phyloP scores from a whole-genome alignment of 495 filamentous ascomycete genomes.

The Eremomyces bilateralis region DNA sequence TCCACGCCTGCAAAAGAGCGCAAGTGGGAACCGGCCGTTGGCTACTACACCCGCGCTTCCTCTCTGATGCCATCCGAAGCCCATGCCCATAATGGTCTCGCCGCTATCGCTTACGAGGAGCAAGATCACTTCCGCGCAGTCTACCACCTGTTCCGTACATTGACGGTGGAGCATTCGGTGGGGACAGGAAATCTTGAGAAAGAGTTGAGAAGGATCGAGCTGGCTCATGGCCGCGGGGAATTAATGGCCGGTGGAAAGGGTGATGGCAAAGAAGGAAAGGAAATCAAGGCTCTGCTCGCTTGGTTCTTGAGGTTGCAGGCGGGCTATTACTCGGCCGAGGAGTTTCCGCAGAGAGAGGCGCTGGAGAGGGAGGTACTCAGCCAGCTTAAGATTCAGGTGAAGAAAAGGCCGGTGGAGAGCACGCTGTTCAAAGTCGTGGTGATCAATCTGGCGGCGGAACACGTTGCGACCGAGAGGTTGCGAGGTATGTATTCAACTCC shows the following conservation, averaged over 20 bases:
- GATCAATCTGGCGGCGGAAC: conserved; percentile 69
- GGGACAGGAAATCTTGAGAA: conserved; percentile 56
- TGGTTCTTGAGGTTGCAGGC: conserved; percentile 85
- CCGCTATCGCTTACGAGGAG: conserved; percentile 58
- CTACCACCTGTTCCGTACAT: conserved; percentile 72
- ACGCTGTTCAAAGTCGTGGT: conserved; percentile 60
- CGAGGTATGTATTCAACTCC: conserved; percentile 25
- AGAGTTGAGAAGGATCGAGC: conserved; percentile 53
- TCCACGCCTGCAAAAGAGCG: conserved; percentile 25
- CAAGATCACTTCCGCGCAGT: conserved; percentile 58
- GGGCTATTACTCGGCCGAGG: conserved; percentile 51
- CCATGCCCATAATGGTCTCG: conserved; percentile 68
- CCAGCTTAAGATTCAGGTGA: conserved; percentile 50
- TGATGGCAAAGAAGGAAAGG: conserved; percentile 25
- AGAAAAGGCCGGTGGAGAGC: conserved; percentile 40
- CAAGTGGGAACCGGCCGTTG: conserved; percentile 54
- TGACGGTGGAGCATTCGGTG: conserved; percentile 44
- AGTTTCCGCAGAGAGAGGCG: conserved; percentile 54
- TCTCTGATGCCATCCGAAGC: conserved; percentile 61
- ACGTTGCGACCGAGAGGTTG: conserved; percentile 38
- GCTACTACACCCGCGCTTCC: conserved; percentile 67
- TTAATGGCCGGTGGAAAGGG: conserved; percentile 23
- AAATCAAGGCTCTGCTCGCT: conserved; percentile 32
- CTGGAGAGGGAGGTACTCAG: conserved; percentile 70
- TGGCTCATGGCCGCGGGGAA: conserved; percentile 36